Conservation (phyloP, 139 green algal species). For the Desmodesmus armatus region DNA sequence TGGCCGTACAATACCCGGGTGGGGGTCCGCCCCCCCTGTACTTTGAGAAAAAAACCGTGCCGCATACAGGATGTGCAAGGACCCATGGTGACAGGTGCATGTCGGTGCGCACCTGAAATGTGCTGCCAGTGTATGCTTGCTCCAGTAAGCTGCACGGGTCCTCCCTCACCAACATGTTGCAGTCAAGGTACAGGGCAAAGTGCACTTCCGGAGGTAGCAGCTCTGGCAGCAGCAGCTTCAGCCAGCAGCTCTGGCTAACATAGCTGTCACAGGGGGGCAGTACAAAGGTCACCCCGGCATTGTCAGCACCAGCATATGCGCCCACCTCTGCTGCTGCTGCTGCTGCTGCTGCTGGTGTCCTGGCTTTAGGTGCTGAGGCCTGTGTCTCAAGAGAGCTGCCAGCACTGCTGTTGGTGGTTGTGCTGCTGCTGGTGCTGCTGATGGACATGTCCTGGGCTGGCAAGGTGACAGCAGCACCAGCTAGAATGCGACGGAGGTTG, state of each 20-base stretch:
- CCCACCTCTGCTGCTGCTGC: constrained; percentile 5
- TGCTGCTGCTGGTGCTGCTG: background rate
- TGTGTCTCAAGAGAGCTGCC: too few relatives aligned
- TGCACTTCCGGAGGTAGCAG: background rate
- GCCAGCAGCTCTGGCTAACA: background rate
- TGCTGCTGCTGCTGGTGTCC: background rate
- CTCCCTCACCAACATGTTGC: background rate
- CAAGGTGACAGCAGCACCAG: background rate
- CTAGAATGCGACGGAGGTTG: background rate
- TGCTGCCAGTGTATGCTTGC: too few relatives aligned
- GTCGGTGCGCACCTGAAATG: too few relatives aligned
- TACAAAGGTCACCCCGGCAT: background rate
- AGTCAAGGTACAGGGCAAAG: background rate
- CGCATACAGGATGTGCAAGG: too few relatives aligned
- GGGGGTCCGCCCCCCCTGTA: too few relatives aligned
- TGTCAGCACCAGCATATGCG: too few relatives aligned
- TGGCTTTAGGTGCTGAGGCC: background rate
- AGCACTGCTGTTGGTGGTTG: too few relatives aligned
- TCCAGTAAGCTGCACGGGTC: background rate
- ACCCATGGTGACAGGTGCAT: too few relatives aligned
- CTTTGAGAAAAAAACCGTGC: too few relatives aligned
- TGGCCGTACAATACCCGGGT: too few relatives aligned
- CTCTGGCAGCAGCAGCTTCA: background rate
- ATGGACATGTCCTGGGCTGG: too few relatives aligned
- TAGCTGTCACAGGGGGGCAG: background rate